These are phyloP conservation scores for Neurospora sp. DNA, from an alignment of 495 filamentous ascomycete species.

Conservation along the genomic window DNA sequence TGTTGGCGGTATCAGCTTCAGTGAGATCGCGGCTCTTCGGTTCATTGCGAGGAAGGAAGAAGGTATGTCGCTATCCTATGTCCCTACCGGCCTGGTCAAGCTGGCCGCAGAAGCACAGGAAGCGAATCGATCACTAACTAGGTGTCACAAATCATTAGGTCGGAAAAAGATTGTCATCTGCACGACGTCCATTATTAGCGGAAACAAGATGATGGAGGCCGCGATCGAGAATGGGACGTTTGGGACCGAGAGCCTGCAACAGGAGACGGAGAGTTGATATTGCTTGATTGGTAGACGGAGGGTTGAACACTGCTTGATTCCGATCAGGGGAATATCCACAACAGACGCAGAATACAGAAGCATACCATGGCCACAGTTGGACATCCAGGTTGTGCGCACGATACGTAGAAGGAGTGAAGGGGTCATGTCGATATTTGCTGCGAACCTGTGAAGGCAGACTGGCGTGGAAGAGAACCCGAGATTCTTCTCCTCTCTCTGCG, in stretches of 20 bases:
- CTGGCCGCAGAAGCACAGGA: neutral
- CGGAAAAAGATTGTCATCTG: slow-evolving; percentile 79
- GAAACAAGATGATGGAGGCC: slow-evolving; percentile 78
- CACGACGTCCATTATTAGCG: slow-evolving; percentile 84
- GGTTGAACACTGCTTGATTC: neutral
- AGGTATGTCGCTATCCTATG: slow-evolving; percentile 33
- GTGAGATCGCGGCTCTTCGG: slow-evolving; percentile 87
- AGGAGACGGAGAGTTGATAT: neutral
- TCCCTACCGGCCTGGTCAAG: neutral
- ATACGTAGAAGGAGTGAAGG: neutral
- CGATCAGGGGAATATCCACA: neutral
- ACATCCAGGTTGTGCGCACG: neutral
- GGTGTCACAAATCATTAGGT: slow-evolving; percentile 21
- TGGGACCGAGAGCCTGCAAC: slow-evolving; percentile 28
- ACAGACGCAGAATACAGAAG: neutral
- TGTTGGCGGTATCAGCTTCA: slow-evolving; percentile 86
- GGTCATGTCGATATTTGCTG: neutral
- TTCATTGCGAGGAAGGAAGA: slow-evolving; percentile 85
- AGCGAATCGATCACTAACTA: slow-evolving; percentile 6
- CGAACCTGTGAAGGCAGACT: slow-evolving; percentile 8
- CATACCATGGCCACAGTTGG: neutral
- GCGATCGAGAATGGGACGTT: slow-evolving; percentile 69
- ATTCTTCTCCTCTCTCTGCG: neutral
- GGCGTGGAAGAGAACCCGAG: neutral
- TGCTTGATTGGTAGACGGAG: neutral